Evolutionary conservation across 2,329 filamentous ascomycete genomes (phyloP), one percentile per base, ranked within the genome.

Genomic region (Ophiocordyceps sinensis): DNA sequence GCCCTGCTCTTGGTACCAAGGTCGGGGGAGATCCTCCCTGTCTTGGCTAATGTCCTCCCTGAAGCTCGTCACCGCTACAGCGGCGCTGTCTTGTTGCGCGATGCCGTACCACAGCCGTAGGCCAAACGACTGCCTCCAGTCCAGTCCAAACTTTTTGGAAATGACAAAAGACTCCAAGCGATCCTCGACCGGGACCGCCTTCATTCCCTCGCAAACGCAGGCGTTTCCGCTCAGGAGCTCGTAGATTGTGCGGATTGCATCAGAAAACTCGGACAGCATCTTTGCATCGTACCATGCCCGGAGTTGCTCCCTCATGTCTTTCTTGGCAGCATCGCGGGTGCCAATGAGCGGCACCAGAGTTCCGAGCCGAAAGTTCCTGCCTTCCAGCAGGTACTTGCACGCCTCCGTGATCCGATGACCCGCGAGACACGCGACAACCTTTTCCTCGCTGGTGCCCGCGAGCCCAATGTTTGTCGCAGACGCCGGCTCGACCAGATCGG

Each of bases 91-190:
- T 32, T 78, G 70, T 29, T 74, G 67, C 3, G 75, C 70, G 34
- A 79, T 83, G 36, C 79, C 80, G 58, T 94, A 98, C 84, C 87
- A 96, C 2, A 98, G 68, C 36, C 88, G 79, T 39, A 98, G 70
- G 11, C 85, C 89, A 59, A 98, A 94, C 1, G 88, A 81, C 55
- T 94, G 88, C 58, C 85, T 80, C 91, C 91, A 98, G 57, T 93
- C 84, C 30, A 98, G 69, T 5, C 77, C 77, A 56, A 95, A 98
- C 37, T 80, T 79, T 51, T 83, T 74, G 1, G 86, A 84, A 48
- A 98, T 84, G 41, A 79, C 72, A 55, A 98, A 94, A 0, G 81
- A 81, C 13, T 79, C 73, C 32, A 82, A 73, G 36, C 83, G 79
- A 60, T 96, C 85, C 59, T 96, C 91, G 9, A 81, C 64, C 1